Evolutionary conservation across 2,329 filamentous ascomycete species (phyloP), one percentile per base, ranked within the genome.

Genomic region (Aspergillus neoniger): DNA sequence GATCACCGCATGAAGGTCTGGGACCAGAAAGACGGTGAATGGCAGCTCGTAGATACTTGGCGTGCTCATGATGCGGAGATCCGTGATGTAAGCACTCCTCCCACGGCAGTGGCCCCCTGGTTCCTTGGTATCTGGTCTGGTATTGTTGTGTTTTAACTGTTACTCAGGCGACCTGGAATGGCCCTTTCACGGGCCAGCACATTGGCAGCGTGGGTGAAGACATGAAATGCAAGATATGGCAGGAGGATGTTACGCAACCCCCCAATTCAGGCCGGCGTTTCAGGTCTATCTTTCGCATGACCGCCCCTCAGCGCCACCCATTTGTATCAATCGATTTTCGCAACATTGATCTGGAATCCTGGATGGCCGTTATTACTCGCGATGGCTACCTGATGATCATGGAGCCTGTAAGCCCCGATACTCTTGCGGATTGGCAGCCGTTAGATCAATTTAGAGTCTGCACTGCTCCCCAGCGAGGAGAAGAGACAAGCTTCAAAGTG

Each of bases 1-100:
- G 94, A 98, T 76, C 94, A 96, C 75, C 91, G 90, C 74, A 89
- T 98, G 70, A 92, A 93, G 73, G 90, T 97, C 64, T 97, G 94
- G 84, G 89, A 95, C 72, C 88, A 84, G 60, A 82, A 88, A 66
- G 89, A 92, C 68, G 87, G 87, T 44, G 81, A 86, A 59, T 96
- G 92, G 91, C 84, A 86, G 55, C 80, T 95, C 39, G 90, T 88
- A 72, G 94, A 98, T 78, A 92, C 87, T 59, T 97, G 93, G 92
- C 87, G 86, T 51, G 94, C 92, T 17, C 94, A 98, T 74, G 90
- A 92, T 72, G 91, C 91, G 53, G 92, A 97, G 77, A 90, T 98
- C 63, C 83, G 92, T 62, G 92, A 96, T 83, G 91, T 92, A 80
- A 77, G 81, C 79, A 57, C 43, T 36, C 32, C 43, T 36, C 32